A percentile compares a stretch with the other conserved stretches of the same genome.
These are phyloP conservation scores for Prunus campanulata DNA, from an alignment of 306 rosid genomes.

Conservation along the genomic window DNA sequence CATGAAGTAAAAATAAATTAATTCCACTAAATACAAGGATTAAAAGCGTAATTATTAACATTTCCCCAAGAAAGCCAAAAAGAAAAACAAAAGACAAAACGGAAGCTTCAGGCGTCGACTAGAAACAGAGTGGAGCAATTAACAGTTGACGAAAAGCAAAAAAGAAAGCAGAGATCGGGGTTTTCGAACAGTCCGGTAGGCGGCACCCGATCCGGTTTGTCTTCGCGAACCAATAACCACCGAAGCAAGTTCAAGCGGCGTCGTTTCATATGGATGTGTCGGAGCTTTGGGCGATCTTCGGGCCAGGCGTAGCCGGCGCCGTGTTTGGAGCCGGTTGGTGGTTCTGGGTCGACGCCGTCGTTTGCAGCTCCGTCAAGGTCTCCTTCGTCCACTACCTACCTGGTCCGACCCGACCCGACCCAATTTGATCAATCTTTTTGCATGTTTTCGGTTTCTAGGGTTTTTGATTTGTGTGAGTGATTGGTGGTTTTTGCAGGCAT, in stretches of 20 bases:
- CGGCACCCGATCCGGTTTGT: neutral
- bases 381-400: slow-evolving; percentile 94
- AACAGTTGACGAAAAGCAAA: neutral
- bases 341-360: slow-evolving; percentile 99
- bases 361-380: slow-evolving; percentile 76
- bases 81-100: neutral
- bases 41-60: no score
- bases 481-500: slow-evolving; percentile 53
- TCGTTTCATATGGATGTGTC: slow-evolving; percentile 56
- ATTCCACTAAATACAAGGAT: neutral
- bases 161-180: neutral
- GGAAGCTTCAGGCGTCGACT: neutral
- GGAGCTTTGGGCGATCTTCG: slow-evolving; percentile 94
- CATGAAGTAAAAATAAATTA: neutral
- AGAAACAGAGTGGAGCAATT: neutral
- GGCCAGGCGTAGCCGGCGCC: slow-evolving; percentile 91
- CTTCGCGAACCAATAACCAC: neutral
- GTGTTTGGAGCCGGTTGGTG: slow-evolving; percentile 97
- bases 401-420: slow-evolving; percentile 35
- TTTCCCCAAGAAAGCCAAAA: neutral
- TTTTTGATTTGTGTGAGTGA: slow-evolving; percentile 22
- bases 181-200: neutral
- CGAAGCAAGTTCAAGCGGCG: neutral
- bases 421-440: neutral
- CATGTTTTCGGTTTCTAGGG: slow-evolving; percentile 27